Evolutionary conservation across 176 grass and related monocot species (phyloP).

Genomic region (Cymbopogon citratus): DNA sequence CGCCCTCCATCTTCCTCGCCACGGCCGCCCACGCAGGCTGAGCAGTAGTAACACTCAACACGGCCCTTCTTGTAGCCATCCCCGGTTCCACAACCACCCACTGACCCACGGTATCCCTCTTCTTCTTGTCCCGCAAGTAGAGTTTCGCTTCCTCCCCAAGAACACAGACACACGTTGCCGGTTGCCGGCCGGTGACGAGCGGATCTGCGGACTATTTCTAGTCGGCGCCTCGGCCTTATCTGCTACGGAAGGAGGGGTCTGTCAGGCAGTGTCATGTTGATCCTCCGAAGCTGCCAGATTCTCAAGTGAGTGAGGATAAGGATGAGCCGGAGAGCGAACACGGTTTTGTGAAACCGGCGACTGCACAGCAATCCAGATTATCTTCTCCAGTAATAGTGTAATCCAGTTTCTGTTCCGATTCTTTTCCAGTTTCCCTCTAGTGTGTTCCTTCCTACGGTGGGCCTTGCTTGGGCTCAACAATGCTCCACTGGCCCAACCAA

Average conservation of each 20-base stretch:
- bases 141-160: background rate
- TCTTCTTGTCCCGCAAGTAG: constrained; percentile 10
- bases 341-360: background rate
- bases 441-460: too few relatives aligned
- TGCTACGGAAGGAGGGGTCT: background rate
- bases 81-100: background rate
- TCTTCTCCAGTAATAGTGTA: background rate
- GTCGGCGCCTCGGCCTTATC: background rate
- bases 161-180: constrained; percentile 15
- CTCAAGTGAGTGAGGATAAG: background rate
- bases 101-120: background rate
- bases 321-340: constrained; percentile 7
- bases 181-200: background rate
- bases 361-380: background rate
- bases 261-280: background rate
- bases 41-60: background rate
- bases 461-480: background rate
- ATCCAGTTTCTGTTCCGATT: background rate
- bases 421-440: background rate
- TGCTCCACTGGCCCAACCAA: background rate
- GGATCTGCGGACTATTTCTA: constrained; percentile 6
- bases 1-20: constrained; percentile 29
- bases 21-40: constrained; percentile 18
- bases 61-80: constrained; percentile 51
- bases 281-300: background rate